Evolutionary conservation across 176 grass and related monocot genomes (phyloP).

Genomic region (Cocos nucifera): DNA sequence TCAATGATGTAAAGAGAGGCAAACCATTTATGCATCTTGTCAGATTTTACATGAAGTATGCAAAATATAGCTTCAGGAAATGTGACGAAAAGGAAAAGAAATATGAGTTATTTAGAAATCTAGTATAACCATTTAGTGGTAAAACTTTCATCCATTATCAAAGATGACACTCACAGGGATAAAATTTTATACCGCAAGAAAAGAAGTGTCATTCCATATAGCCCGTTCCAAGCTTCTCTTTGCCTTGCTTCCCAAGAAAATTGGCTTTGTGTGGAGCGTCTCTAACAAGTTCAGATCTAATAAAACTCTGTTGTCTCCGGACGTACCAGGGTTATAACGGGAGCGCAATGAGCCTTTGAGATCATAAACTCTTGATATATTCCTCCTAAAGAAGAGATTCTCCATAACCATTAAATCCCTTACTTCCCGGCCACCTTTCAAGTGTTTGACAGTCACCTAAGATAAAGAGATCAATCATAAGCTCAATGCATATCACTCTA

Average conservation of each 20-base stretch:
- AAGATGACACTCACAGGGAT: not conserved
- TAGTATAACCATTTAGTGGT: too few relatives aligned
- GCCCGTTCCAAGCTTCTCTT: slow-evolving; percentile 72
- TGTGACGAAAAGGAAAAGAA: too few relatives aligned
- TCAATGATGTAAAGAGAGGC: too few relatives aligned
- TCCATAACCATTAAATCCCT: slow-evolving; percentile 96
- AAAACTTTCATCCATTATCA: too few relatives aligned
- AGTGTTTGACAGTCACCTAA: slow-evolving; percentile 64
- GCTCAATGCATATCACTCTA: too few relatives aligned
- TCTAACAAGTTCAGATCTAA: slow-evolving; percentile 91
- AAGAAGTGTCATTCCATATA: slow-evolving; percentile 85
- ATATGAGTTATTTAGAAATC: too few relatives aligned
- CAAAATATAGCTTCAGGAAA: too few relatives aligned
- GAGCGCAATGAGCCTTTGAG: slow-evolving; percentile 77
- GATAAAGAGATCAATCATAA: slow-evolving; percentile 15
- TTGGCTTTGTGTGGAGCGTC: slow-evolving; percentile 57
- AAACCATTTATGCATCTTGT: too few relatives aligned
- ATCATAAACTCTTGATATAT: slow-evolving; percentile 82
- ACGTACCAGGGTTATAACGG: slow-evolving; percentile 71
- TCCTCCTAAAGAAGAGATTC: slow-evolving; percentile 71
- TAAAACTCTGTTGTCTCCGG: slow-evolving; percentile 70
- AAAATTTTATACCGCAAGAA: slow-evolving; percentile 67
- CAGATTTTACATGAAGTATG: too few relatives aligned
- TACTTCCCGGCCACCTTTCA: slow-evolving; percentile 64
- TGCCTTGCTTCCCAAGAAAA: slow-evolving; percentile 58